Conservation (phyloP, 305 asterid species). For the Stenogyne calaminthoides region DNA sequence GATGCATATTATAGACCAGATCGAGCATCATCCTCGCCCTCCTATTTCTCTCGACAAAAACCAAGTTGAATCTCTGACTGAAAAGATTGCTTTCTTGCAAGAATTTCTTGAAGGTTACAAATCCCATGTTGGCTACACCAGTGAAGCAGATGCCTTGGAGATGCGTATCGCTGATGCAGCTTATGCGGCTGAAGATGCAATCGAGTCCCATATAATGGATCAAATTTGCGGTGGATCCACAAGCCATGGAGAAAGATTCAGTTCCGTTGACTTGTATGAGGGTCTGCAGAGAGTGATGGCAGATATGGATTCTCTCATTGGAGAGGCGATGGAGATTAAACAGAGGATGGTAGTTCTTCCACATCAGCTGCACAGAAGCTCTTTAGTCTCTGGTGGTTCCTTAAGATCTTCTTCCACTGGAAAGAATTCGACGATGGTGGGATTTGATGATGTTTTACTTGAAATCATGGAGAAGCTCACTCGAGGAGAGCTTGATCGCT, state of each 20-base stretch:
- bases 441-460: not conserved
- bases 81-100: not conserved
- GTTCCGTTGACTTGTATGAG: not conserved
- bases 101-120: not conserved
- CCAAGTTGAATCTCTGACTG: not conserved
- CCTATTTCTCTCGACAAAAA: constrained; percentile 8
- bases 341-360: not conserved
- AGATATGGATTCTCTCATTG: not conserved
- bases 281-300: not conserved
- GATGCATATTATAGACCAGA: not conserved
- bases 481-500: not conserved
- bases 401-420: not conserved
- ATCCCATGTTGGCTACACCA: no score
- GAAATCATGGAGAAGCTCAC: constrained; percentile 6
- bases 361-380: not conserved
- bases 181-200: no score
- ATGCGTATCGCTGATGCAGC: no score
- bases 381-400: not conserved
- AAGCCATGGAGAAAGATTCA: no score
- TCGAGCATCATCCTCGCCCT: constrained; percentile 26
- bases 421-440: not conserved
- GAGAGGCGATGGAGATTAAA: not conserved
- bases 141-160: no score
- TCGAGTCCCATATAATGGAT: no score
- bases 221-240: no score